Evolutionary conservation across 192 early-diverging fungal species (phyloP).

Genomic region (Chytriomyces confervae): DNA sequence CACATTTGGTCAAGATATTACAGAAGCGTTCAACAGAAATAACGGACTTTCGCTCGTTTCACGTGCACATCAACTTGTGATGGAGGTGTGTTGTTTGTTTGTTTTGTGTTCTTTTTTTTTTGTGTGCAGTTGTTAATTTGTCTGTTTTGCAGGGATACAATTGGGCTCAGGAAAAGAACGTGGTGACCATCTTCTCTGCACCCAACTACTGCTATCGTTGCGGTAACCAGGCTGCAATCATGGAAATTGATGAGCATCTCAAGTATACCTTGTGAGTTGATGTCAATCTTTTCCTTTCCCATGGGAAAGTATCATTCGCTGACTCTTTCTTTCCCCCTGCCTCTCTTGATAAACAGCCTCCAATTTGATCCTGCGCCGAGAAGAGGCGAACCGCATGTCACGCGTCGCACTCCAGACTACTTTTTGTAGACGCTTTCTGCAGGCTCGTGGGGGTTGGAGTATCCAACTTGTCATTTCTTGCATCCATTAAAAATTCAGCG

Average conservation of each 20-base stretch:
- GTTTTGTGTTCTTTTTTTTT: background rate
- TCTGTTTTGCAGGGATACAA: slow-evolving; percentile 80
- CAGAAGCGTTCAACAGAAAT: slow-evolving; percentile 81
- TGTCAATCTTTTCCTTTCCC: background rate
- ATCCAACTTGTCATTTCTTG: too few species aligned
- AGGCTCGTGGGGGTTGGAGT: background rate
- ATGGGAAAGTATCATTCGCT: background rate
- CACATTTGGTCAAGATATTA: slow-evolving; percentile 94
- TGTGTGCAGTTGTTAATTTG: slow-evolving; percentile 2
- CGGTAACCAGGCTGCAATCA: slow-evolving; percentile 99
- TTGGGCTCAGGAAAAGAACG: slow-evolving; percentile 98
- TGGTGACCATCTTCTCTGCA: slow-evolving; percentile 98
- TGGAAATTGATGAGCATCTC: slow-evolving; percentile 99
- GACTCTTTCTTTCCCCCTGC: background rate
- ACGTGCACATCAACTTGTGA: slow-evolving; percentile 95
- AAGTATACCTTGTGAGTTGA: slow-evolving; percentile 93
- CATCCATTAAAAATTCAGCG: too few species aligned
- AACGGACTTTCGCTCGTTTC: slow-evolving; percentile 97
- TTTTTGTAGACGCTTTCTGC: slow-evolving; percentile 74
- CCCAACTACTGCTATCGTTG: slow-evolving; percentile 99
- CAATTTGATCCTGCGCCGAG: slow-evolving; percentile 99
- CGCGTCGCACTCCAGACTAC: slow-evolving; percentile 97
- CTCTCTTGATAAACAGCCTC: slow-evolving; percentile 42
- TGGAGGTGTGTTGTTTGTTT: slow-evolving; percentile 68
- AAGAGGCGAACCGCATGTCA: slow-evolving; percentile 97